phyloP scores from a whole-genome alignment of 2,329 filamentous ascomycete genomes.

The Claviceps arundinis region DNA sequence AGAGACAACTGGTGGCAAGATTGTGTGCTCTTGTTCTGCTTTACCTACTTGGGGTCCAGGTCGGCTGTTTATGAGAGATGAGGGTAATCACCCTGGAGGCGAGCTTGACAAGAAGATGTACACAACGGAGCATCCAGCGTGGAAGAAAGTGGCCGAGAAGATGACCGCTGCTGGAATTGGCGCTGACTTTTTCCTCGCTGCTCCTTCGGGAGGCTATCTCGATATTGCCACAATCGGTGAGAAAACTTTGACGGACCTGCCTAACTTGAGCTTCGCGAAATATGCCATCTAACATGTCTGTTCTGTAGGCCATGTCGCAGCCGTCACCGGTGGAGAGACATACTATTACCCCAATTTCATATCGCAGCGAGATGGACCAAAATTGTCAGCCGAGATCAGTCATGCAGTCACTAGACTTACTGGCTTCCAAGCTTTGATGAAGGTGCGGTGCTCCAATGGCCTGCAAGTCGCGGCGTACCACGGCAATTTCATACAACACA shows the following conservation, averaged over 20 bases:
- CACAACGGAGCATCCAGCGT: slow-evolving; percentile 76
- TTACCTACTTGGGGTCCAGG: slow-evolving; percentile 88
- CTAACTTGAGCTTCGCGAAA: neutral
- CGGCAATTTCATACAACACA: slow-evolving; percentile 92
- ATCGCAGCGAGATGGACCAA: slow-evolving; percentile 68
- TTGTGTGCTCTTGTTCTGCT: slow-evolving; percentile 76
- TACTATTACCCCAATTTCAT: slow-evolving; percentile 98
- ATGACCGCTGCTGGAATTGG: slow-evolving; percentile 81
- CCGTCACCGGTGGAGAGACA: slow-evolving; percentile 83
- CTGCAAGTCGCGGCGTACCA: slow-evolving; percentile 89
- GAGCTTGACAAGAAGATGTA: slow-evolving; percentile 89
- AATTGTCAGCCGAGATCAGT: slow-evolving; percentile 71
- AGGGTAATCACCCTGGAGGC: slow-evolving; percentile 71
- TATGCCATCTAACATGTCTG: neutral
- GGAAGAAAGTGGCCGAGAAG: slow-evolving; percentile 74
- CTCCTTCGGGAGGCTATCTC: slow-evolving; percentile 79
- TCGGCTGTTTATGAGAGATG: slow-evolving; percentile 71
- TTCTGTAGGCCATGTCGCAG: slow-evolving; percentile 58
- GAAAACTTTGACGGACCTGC: slow-evolving; percentile 10
- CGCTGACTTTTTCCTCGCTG: slow-evolving; percentile 86
- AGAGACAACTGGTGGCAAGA: slow-evolving; percentile 78
- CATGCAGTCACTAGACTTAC: slow-evolving; percentile 83
- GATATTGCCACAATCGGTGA: slow-evolving; percentile 83
- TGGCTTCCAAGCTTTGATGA: slow-evolving; percentile 93
- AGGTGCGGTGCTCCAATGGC: slow-evolving; percentile 94